phyloP scores from a whole-genome alignment of 2,329 filamentous ascomycete species.

The Chlorencoelia australis region DNA sequence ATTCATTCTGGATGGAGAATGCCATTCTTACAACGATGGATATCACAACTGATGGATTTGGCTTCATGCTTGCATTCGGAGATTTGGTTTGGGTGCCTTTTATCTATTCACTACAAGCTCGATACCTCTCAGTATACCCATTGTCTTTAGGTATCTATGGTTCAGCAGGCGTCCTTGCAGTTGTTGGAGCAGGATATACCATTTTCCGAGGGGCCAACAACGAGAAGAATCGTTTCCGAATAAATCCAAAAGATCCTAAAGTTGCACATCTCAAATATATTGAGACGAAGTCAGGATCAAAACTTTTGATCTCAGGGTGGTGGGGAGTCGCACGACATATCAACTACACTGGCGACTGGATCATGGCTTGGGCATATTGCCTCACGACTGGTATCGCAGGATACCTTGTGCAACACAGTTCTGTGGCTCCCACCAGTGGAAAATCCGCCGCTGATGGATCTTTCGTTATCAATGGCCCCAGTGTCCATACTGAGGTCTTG shows the following conservation, averaged over 20 bases:
- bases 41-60: slow-evolving; percentile 85
- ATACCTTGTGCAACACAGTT: slow-evolving; percentile 54
- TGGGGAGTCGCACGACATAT: slow-evolving; percentile 89
- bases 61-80: slow-evolving; percentile 89
- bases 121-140: slow-evolving; percentile 77
- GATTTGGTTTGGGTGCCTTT: slow-evolving; percentile 92
- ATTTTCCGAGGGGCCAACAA: slow-evolving; percentile 93
- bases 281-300: slow-evolving; percentile 71
- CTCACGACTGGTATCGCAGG: slow-evolving; percentile 79
- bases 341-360: slow-evolving; percentile 94
- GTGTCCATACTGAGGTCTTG: slow-evolving; percentile 54
- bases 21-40: slow-evolving; percentile 91
- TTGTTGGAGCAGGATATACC: slow-evolving; percentile 67
- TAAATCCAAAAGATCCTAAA: slow-evolving; percentile 68
- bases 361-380: slow-evolving; percentile 85
- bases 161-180: slow-evolving; percentile 51
- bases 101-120: slow-evolving; percentile 72
- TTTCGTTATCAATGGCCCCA: slow-evolving; percentile 39
- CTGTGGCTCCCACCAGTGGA: slow-evolving; percentile 40
- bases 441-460: slow-evolving; percentile 39
- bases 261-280: slow-evolving; percentile 78
- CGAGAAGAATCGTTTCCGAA: slow-evolving; percentile 92
- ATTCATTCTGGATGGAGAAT: slow-evolving; percentile 78
- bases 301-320: slow-evolving; percentile 78
- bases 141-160: slow-evolving; percentile 63